Evolutionary conservation across 2,329 filamentous ascomycete genomes (phyloP), one percentile per base, ranked within the genome.

Genomic region (Shiraia bambusicola): DNA sequence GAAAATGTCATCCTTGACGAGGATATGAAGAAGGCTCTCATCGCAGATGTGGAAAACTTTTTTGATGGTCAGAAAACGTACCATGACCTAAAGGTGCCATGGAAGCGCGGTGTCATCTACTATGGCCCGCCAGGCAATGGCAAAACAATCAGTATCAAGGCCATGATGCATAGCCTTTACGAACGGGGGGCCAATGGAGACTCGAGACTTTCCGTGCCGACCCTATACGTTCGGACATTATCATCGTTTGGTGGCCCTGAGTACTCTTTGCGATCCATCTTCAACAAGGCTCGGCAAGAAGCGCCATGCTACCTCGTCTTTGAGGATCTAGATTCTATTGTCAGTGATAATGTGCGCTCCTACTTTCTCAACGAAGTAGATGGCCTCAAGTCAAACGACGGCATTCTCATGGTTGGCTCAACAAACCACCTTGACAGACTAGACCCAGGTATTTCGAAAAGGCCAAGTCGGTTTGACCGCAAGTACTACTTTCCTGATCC

Each of bases 341-440:
- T 88, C 31, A 75, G 74, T 9, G 78, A 83, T 39, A 50, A 59
- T 2, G 79, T 84, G 11, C 74, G 84, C 19, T 81, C 77, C 37
- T 87, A 86, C 70, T 88, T 88, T 67, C 72, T 87, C 34, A 88
- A 87, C 59, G 83, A 87, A 63, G 79, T 87, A 3, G 84, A 88
- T 48, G 84, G 84, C 0, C 76, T 88, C 9, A 79, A 80, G 53
- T 77, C 74, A 49, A 88, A 88, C 50, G 81, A 87, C 50, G 84
- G 84, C 9, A 86, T 87, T 37, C 77, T 87, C 53, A 84, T 88
- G 69, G 74, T 86, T 19, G 82, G 79, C 22, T 81, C 77, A 38
- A 86, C 83, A 0, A 86, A 86, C 56, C 72, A 76, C 50, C 72
- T 87, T 4, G 83, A 87, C 26, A 74, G 76, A 2, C 68, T 88